phyloP scores from a whole-genome alignment of 1,284 basidiomycete genomes.

The Apiotrichum akiyoshidainum region DNA sequence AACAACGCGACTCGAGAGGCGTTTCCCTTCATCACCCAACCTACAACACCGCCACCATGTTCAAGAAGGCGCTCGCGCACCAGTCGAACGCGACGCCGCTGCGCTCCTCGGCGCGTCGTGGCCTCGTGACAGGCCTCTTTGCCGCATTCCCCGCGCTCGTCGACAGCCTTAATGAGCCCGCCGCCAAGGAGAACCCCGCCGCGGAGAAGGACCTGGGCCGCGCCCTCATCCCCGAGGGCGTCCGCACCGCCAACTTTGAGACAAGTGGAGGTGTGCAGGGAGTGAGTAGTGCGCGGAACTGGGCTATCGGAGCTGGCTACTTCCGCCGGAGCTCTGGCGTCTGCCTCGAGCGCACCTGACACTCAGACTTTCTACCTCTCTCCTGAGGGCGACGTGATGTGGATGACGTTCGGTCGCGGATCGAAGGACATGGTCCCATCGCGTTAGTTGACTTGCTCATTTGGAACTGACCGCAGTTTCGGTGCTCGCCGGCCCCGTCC shows the following conservation, averaged over 20 bases:
- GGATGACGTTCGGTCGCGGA: conserved; percentile 66
- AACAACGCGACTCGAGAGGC: no score
- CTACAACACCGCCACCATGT: conserved; percentile 30
- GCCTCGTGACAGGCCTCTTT: conserved; percentile 36
- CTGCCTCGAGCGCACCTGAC: no score
- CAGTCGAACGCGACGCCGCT: conserved; percentile 49
- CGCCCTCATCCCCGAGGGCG: conserved; percentile 44
- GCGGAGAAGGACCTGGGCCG: conserved; percentile 41
- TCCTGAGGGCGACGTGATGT: conserved; percentile 69
- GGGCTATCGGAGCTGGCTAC: no score
- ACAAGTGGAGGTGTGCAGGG: conserved; percentile 46
- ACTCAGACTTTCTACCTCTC: conserved; percentile 55
- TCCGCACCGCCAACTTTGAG: conserved; percentile 38
- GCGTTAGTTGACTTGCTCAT: conserved; percentile 52
- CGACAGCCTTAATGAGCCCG: conserved; percentile 5
- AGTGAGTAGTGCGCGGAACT: conserved; percentile 24
- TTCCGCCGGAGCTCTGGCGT: no score
- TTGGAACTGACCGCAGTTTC: conserved; percentile 41
- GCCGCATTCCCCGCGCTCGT: conserved; percentile 35
- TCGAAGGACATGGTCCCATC: conserved; percentile 65
- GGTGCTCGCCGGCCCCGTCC: conserved; percentile 28
- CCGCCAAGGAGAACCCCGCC: conserved; percentile 9
- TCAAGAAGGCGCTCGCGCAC: conserved; percentile 49
- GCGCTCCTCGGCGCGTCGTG: conserved; percentile 45
- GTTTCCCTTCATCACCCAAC: no score